phyloP scores from a whole-genome alignment of 2,329 filamentous ascomycete genomes.

The Botryotinia calthae region DNA sequence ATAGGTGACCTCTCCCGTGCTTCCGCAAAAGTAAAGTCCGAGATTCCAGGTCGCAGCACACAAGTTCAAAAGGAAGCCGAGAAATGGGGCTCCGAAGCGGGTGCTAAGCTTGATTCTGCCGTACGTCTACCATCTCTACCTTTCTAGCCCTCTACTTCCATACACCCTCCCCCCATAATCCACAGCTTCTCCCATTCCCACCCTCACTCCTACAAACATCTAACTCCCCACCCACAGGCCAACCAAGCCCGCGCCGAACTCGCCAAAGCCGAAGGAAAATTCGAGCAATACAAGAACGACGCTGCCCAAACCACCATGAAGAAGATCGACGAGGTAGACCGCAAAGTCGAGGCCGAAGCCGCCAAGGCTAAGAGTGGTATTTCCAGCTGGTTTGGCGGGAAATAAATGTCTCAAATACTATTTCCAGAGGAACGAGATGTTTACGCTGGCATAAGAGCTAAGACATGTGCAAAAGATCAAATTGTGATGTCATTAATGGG shows the following conservation, averaged over 20 bases:
- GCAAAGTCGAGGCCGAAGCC: slow-evolving; percentile 74
- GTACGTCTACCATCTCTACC: slow-evolving; percentile 49
- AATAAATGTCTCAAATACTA: slow-evolving; percentile 41
- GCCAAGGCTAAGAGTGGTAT: slow-evolving; percentile 80
- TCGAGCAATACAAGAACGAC: slow-evolving; percentile 60
- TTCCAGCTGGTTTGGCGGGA: slow-evolving; percentile 79
- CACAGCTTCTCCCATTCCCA: not conserved
- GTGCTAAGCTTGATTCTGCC: slow-evolving; percentile 64
- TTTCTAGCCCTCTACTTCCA: not conserved
- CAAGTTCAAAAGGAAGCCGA: slow-evolving; percentile 64
- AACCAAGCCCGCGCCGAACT: slow-evolving; percentile 63
- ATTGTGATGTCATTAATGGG: not conserved
- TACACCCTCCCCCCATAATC: not conserved
- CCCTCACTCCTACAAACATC: slow-evolving; percentile 18
- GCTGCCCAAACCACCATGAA: slow-evolving; percentile 62
- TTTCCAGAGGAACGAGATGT: not conserved
- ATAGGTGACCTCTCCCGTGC: slow-evolving; percentile 74
- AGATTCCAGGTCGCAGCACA: slow-evolving; percentile 60
- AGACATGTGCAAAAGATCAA: not conserved
- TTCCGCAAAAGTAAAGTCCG: slow-evolving; percentile 62
- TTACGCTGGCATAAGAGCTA: not conserved
- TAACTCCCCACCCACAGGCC: slow-evolving; percentile 45
- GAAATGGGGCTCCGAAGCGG: slow-evolving; percentile 58
- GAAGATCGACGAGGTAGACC: slow-evolving; percentile 80
- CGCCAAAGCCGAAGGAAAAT: slow-evolving; percentile 58